Conservation (phyloP, 306 rosid genomes). For the Rosa rugosa region DNA sequence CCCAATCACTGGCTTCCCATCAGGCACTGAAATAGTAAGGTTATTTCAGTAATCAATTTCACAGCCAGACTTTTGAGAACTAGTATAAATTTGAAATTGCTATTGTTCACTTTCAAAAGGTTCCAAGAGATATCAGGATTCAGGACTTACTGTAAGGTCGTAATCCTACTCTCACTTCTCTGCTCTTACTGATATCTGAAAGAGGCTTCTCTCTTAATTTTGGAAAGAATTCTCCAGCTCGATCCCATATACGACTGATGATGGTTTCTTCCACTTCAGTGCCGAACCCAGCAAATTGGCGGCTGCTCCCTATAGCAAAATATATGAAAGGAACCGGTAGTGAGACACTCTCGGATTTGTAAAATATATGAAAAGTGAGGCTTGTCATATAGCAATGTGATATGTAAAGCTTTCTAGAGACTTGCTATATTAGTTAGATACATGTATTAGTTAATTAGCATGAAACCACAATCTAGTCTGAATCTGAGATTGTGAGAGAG, state of each 20-base stretch:
- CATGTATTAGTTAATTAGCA: neutral
- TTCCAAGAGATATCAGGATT: slow-evolving; percentile 33
- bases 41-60: slow-evolving; percentile 23
- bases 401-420: neutral
- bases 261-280: slow-evolving; percentile 67
- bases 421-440: neutral
- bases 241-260: slow-evolving; percentile 64
- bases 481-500: neutral
- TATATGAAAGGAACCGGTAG: neutral
- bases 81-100: slow-evolving; percentile 2
- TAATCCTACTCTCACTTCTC: slow-evolving; percentile 80
- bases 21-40: slow-evolving; percentile 59
- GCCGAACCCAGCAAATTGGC: slow-evolving; percentile 78
- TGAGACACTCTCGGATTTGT: neutral
- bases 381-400: neutral
- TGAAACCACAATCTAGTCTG: neutral
- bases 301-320: slow-evolving; percentile 74
- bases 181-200: slow-evolving; percentile 49
- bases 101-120: slow-evolving; percentile 12
- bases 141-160: slow-evolving; percentile 82
- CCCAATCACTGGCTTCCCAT: slow-evolving; percentile 89
- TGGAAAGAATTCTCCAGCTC: slow-evolving; percentile 78
- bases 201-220: slow-evolving; percentile 50
- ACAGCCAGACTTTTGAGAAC: neutral
- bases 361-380: neutral